Evolutionary conservation across 805 yeast species (phyloP).

Genomic region (Spathaspora passalidarum): DNA sequence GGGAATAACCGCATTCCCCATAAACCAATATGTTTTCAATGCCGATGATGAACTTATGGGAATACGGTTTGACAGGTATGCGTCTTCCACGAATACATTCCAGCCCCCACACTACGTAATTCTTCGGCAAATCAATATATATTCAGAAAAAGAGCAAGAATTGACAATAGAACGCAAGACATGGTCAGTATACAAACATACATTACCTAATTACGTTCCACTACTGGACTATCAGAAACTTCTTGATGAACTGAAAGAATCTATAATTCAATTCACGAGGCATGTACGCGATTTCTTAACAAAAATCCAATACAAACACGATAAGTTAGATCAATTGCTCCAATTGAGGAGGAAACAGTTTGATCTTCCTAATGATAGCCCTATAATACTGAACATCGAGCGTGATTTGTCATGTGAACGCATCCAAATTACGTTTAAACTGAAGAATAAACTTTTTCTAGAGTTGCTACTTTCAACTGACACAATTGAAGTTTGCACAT

Average conservation of each 20-base stretch:
- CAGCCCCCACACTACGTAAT: slow-evolving; percentile 48
- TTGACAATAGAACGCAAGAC: not conserved
- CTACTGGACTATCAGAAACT: slow-evolving; percentile 14
- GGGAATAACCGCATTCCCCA: slow-evolving; percentile 51
- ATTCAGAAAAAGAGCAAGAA: slow-evolving; percentile 7
- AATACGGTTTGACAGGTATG: slow-evolving; percentile 46
- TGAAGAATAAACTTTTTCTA: not conserved
- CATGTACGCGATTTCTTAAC: slow-evolving; percentile 21
- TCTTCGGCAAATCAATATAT: slow-evolving; percentile 16
- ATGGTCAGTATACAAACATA: slow-evolving; percentile 36
- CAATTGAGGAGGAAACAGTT: slow-evolving; percentile 11
- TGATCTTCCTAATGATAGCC: slow-evolving; percentile 2
- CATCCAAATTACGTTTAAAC: slow-evolving; percentile 10
- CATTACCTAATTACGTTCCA: slow-evolving; percentile 33
- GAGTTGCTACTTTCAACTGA: slow-evolving; percentile 20
- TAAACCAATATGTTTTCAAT: slow-evolving; percentile 34
- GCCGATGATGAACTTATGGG: slow-evolving; percentile 38
- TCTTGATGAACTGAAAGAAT: slow-evolving; percentile 11
- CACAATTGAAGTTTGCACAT: slow-evolving; percentile 10
- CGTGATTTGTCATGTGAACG: slow-evolving; percentile 26
- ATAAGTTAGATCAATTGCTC: slow-evolving; percentile 19
- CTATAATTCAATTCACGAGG: slow-evolving; percentile 19
- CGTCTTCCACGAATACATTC: slow-evolving; percentile 21
- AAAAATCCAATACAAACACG: slow-evolving; percentile 29
- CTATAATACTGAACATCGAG: slow-evolving; percentile 14